Percentiles rank a stretch among this genome's conserved stretches.
Conservation (phyloP, 2,329 filamentous ascomycete species). For the Rhytidhysteron rufulum region DNA sequence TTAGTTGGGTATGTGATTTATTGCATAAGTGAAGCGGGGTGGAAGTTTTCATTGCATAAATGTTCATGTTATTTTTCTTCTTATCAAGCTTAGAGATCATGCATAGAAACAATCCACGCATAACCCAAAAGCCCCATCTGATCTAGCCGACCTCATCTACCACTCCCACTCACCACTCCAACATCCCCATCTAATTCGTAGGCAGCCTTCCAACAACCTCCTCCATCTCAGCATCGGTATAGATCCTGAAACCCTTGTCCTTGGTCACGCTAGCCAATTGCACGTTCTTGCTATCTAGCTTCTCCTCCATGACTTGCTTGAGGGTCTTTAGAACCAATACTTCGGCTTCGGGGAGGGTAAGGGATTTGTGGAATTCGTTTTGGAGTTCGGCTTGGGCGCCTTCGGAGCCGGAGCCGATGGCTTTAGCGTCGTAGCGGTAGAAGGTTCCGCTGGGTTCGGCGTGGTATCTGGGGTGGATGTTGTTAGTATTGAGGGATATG, state of each 20-base stretch:
- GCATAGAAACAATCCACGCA: too few species aligned
- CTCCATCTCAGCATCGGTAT: constrained; percentile 96
- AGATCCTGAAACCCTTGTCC: constrained; percentile 98
- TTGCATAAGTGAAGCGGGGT: too few species aligned
- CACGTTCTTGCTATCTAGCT: constrained; percentile 97
- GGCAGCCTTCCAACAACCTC: constrained; percentile 78
- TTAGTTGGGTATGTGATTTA: too few species aligned
- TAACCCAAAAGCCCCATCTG: too few species aligned
- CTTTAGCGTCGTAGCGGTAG: constrained; percentile 98
- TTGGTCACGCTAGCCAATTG: constrained; percentile 97
- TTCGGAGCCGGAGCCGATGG: constrained; percentile 95
- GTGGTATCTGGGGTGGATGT: constrained; percentile 64
- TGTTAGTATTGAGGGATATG: background rate
- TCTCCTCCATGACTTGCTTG: constrained; percentile 99
- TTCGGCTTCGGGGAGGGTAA: constrained; percentile 90
- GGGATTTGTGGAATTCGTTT: constrained; percentile 97
- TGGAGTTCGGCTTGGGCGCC: constrained; percentile 96
- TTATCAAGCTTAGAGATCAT: too few species aligned
- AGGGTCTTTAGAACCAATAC: constrained; percentile 93
- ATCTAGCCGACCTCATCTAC: too few species aligned
- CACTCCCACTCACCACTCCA: too few species aligned
- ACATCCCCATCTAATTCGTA: constrained; percentile 37
- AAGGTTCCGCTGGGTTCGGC: constrained; percentile 97
- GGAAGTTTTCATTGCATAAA: too few species aligned
- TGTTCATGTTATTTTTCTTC: too few species aligned